phyloP scores from a whole-genome alignment of 2,329 filamentous ascomycete genomes.

The Leptosphaerulina australis region DNA sequence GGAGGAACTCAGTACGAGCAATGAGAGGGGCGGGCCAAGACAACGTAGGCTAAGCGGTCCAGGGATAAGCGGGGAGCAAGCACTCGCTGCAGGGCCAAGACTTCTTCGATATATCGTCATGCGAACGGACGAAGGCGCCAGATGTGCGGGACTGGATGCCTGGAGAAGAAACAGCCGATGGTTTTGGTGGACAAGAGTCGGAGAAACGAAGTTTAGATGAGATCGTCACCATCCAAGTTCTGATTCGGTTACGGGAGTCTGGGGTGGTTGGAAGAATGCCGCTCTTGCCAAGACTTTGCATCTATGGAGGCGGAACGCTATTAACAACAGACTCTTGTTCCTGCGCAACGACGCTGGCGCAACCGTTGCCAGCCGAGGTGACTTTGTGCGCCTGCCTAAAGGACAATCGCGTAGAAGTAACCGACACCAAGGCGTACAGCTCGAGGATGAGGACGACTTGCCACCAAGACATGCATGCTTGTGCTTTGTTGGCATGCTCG shows the following conservation, averaged over 20 bases:
- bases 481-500: slow-evolving; percentile 1
- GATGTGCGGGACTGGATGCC: neutral
- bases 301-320: slow-evolving; percentile 5
- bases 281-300: neutral
- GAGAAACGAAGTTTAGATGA: neutral
- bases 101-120: slow-evolving; percentile 14
- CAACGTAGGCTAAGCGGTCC: neutral
- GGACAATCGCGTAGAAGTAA: slow-evolving; percentile 1
- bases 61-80: slow-evolving; percentile 11
- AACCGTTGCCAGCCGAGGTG: slow-evolving; percentile 14
- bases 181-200: neutral
- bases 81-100: slow-evolving; percentile 19
- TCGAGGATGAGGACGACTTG: neutral
- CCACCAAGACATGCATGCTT: neutral
- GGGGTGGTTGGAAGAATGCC: neutral
- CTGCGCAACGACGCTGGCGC: neutral
- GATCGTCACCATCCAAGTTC: neutral
- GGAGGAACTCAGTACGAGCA: slow-evolving; percentile 1
- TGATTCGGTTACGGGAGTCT: neutral
- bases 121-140: slow-evolving; percentile 1
- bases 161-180: neutral
- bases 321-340: neutral
- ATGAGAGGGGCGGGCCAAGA: slow-evolving; percentile 7
- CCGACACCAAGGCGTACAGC: slow-evolving; percentile 5
- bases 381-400: slow-evolving; percentile 15